Evolutionary conservation across 352 stramenopile species (phyloP), one percentile per base, ranked within the genome.

Genomic region (Pythium grandisporangium): DNA sequence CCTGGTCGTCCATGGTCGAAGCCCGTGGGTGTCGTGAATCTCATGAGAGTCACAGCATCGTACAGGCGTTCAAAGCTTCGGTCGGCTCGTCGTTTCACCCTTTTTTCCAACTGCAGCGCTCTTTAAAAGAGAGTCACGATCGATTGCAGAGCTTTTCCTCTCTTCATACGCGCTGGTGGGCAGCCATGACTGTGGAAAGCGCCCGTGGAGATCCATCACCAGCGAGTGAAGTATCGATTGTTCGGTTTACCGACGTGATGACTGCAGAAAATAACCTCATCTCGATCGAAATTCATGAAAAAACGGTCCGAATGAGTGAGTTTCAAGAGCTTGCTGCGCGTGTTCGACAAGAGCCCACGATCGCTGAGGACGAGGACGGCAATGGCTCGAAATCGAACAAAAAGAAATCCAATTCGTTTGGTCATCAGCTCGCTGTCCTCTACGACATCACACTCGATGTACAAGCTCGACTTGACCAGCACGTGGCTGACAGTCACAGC

Each of bases 41-140:
- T n/a, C n/a, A n/a, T n/a, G n/a, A n/a, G n/a, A n/a, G n/a, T n/a
- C n/a, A n/a, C n/a, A n/a, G n/a, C 16, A 14, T 47, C 12, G 10
- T 51, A 1, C 12, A 21, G 6, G 3, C 25, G 23, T 52, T 56
- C 37, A 37, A 51, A 36, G 16, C 17, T 2, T 16, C 5, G 4
- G 27, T 56, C 4, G 30, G 41, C 0, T 69, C 64, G 42, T 81
- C 69, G 0, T 85, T 83, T 42, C 72, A 85, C 30, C 69, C 72
- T 42, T 79, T 79, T 24, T 54, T 68, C 30, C 60, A 75, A 11
- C 58, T 85, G 1, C 42, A 64, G 26, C 61, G 66, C 1, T 38
- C 48, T 16, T 24, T 69, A 0, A 45, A 17, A 7, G 14, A n/a
- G 0, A 47, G 46, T 17, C 30, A 60, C 6, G n/a, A 23, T 2